Evolutionary conservation across 495 filamentous ascomycete species (phyloP).

Genomic region (Annulohypoxylon moriforme): DNA sequence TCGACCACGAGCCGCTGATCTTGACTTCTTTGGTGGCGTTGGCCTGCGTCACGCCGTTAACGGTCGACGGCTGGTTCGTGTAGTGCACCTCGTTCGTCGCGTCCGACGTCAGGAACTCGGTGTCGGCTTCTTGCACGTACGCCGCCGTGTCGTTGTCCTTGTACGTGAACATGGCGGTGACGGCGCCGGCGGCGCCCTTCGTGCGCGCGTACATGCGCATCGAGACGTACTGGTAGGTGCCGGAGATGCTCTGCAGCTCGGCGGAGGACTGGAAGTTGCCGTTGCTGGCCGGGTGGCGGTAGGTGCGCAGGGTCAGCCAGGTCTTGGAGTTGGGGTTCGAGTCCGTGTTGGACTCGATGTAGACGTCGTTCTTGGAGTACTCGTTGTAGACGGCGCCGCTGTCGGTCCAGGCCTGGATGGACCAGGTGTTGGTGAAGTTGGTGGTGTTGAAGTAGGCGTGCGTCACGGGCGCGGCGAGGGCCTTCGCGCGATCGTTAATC

Average conservation of each 20-base stretch:
- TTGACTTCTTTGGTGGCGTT: constrained; percentile 55
- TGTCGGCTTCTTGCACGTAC: constrained; percentile 74
- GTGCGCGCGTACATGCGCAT: constrained; percentile 70
- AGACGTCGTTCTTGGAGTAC: constrained; percentile 74
- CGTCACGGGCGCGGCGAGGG: constrained; percentile 47
- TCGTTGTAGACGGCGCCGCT: constrained; percentile 61
- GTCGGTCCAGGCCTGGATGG: constrained; percentile 66
- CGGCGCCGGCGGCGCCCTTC: constrained; percentile 64
- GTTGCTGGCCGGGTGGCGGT: constrained; percentile 53
- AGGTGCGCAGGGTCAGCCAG: constrained; percentile 63
- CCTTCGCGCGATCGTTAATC: constrained; percentile 44
- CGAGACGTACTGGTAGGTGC: constrained; percentile 67
- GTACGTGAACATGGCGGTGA: constrained; percentile 79
- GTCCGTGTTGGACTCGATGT: constrained; percentile 61
- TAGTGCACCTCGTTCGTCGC: constrained; percentile 67
- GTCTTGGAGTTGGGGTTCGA: constrained; percentile 51
- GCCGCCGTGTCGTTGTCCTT: constrained; percentile 40
- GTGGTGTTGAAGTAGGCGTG: constrained; percentile 55
- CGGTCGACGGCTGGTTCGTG: constrained; percentile 74
- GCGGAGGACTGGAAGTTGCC: constrained; percentile 58
- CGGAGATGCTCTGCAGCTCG: constrained; percentile 67
- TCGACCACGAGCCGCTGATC: constrained; percentile 64
- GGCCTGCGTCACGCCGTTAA: constrained; percentile 55
- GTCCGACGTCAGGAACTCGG: constrained; percentile 76
- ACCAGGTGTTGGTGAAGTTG: constrained; percentile 66